A percentile compares a stretch with the other conserved stretches of the same genome.
These are phyloP conservation scores for Hippophae tibetana DNA, from an alignment of 306 rosid genomes.

Conservation along the genomic window DNA sequence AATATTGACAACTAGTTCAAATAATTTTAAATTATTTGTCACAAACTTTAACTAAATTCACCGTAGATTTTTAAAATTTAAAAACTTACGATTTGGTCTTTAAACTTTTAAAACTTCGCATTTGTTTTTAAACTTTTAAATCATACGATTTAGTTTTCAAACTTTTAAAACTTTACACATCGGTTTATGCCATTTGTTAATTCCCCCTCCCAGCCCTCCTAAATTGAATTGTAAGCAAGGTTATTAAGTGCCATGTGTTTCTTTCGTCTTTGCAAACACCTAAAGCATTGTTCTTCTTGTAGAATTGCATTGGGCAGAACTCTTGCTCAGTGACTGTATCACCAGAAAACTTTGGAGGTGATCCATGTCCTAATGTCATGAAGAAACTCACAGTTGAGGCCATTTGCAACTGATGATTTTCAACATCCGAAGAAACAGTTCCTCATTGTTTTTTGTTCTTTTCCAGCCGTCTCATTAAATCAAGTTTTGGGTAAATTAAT, in stretches of 20 bases:
- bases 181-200: no score
- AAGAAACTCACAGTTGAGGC: constrained; percentile 90
- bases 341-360: constrained; percentile 86
- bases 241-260: background rate
- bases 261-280: background rate
- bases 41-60: no score
- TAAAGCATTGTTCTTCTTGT: constrained; percentile 26
- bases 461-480: constrained; percentile 11
- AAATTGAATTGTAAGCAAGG: no score
- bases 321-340: constrained; percentile 66
- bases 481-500: constrained; percentile 19
- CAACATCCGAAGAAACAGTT: constrained; percentile 22
- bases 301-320: constrained; percentile 80
- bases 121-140: no score
- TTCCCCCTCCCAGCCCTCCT: no score
- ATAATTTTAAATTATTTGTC: no score
- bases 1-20: background rate
- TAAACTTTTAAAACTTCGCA: no score
- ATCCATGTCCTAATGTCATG: constrained; percentile 90
- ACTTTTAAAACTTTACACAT: no score
- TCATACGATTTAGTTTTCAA: no score
- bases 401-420: constrained; percentile 62
- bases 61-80: no score
- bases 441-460: constrained; percentile 10
- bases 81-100: no score